Evolutionary conservation across 768 basidiomycete genomes (phyloP).

Genomic region (Lyophyllum atratum): DNA sequence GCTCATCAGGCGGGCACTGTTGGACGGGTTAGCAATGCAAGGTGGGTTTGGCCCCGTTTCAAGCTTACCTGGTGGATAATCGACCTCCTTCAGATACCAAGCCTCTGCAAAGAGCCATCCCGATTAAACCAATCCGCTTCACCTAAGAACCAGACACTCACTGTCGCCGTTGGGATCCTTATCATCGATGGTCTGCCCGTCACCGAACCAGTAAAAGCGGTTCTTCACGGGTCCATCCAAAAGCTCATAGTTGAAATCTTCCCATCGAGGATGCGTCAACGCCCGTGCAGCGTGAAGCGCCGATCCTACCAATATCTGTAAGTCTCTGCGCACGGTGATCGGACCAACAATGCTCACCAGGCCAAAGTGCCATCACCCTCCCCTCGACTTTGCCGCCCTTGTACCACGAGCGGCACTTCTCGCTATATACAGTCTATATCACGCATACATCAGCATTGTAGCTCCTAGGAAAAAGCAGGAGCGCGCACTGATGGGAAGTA

Average conservation of each 20-base stretch:
- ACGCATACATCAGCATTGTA: not conserved
- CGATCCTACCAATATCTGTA: slow-evolving; percentile 38
- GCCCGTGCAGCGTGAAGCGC: slow-evolving; percentile 50
- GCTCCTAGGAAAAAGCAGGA: not conserved
- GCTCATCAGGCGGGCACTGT: slow-evolving; percentile 8
- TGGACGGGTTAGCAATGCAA: not conserved
- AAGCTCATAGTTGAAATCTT: slow-evolving; percentile 58
- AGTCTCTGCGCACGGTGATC: not conserved
- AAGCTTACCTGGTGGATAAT: slow-evolving; percentile 46
- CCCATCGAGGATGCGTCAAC: slow-evolving; percentile 61
- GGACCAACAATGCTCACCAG: slow-evolving; percentile 38
- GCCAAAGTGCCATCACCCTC: slow-evolving; percentile 59
- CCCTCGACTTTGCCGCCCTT: slow-evolving; percentile 62
- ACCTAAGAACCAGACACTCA: slow-evolving; percentile 15
- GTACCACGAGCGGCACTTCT: slow-evolving; percentile 66
- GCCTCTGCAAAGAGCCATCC: slow-evolving; percentile 37
- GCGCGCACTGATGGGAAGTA: slow-evolving; percentile 46
- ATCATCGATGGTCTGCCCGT: slow-evolving; percentile 59
- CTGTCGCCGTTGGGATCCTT: slow-evolving; percentile 32
- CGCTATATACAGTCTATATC: slow-evolving; percentile 55
- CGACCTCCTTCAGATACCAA: slow-evolving; percentile 49
- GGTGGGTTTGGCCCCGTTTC: not conserved
- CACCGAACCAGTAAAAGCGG: slow-evolving; percentile 60
- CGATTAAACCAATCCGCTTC: not conserved
- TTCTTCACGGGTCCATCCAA: slow-evolving; percentile 42